Evolutionary conservation across 2,329 filamentous ascomycete species (phyloP).

Genomic region (Trichoderma brevicompactum): DNA sequence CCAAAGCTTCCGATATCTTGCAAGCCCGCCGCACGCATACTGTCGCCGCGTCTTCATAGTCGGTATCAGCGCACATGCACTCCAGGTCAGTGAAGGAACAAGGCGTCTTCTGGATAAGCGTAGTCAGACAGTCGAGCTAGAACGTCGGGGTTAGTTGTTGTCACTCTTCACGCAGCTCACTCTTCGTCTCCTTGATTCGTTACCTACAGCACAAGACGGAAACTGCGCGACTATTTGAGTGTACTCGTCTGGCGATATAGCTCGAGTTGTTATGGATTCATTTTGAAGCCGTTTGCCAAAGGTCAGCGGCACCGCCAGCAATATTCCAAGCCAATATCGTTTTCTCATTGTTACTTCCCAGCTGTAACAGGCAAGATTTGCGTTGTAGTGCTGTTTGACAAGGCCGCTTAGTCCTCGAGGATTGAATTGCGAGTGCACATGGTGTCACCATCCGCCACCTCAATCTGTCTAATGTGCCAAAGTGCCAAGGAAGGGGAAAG

Average conservation of each 20-base stretch:
- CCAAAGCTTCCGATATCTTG: not conserved
- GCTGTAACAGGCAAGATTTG: not conserved
- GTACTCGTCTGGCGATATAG: not conserved
- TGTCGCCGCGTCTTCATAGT: not conserved
- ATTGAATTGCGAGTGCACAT: not conserved
- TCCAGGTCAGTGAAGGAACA: constrained; percentile 1
- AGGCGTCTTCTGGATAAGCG: not conserved
- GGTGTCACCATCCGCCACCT: not conserved
- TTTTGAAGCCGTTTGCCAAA: not conserved
- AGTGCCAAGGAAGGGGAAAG: not conserved
- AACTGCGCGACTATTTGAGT: not conserved
- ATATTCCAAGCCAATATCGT: not conserved
- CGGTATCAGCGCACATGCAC: constrained; percentile 13
- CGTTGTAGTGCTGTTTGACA: not conserved
- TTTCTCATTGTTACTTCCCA: not conserved
- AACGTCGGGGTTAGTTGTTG: not conserved
- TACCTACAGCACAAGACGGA: not conserved
- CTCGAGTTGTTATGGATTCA: not conserved
- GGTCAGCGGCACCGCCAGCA: constrained; percentile 10
- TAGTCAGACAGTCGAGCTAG: constrained; percentile 3
- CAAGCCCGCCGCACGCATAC: constrained; percentile 5
- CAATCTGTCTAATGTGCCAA: not conserved
- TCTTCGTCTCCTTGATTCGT: not conserved
- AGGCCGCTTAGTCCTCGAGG: constrained; percentile 4
- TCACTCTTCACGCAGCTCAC: not conserved